Percentiles rank a stretch among this genome's conserved stretches.
phyloP scores from a whole-genome alignment of 2,329 filamentous ascomycete genomes.

The Scytalidium lignicola region DNA sequence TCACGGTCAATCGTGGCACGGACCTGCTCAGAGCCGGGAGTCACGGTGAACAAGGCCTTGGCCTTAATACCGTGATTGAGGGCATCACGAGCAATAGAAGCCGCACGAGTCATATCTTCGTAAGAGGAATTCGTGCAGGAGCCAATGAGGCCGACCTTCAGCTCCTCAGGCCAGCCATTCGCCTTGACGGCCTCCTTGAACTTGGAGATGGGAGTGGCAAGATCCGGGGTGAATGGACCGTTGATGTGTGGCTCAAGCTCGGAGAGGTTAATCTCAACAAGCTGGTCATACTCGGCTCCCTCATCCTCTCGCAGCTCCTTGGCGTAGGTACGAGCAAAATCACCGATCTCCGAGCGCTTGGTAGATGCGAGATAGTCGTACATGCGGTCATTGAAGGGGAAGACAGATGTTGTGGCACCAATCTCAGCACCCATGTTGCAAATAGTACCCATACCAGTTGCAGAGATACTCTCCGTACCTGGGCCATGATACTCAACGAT shows the following conservation, averaged over 20 bases:
- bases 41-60: constrained; percentile 90
- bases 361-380: constrained; percentile 92
- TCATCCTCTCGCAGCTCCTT: constrained; percentile 82
- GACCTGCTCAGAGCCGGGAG: constrained; percentile 95
- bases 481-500: constrained; percentile 74
- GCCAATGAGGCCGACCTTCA: constrained; percentile 95
- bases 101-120: constrained; percentile 89
- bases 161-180: constrained; percentile 92
- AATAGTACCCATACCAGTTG: constrained; percentile 85
- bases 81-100: constrained; percentile 86
- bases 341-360: constrained; percentile 84
- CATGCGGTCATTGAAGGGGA: constrained; percentile 98
- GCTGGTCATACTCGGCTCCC: constrained; percentile 89
- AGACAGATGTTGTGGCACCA: constrained; percentile 85
- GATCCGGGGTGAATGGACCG: constrained; percentile 96
- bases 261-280: constrained; percentile 92
- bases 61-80: constrained; percentile 90
- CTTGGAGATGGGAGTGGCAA: constrained; percentile 96
- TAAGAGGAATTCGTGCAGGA: constrained; percentile 92
- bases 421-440: constrained; percentile 69
- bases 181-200: constrained; percentile 91
- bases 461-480: constrained; percentile 68
- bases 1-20: constrained; percentile 85
- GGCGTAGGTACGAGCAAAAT: constrained; percentile 81
- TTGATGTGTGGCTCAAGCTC: constrained; percentile 98